Percentiles rank a stretch among this genome's conserved stretches.
Conservation (phyloP, 352 stramenopile genomes). For the Pythium apleroticum region DNA sequence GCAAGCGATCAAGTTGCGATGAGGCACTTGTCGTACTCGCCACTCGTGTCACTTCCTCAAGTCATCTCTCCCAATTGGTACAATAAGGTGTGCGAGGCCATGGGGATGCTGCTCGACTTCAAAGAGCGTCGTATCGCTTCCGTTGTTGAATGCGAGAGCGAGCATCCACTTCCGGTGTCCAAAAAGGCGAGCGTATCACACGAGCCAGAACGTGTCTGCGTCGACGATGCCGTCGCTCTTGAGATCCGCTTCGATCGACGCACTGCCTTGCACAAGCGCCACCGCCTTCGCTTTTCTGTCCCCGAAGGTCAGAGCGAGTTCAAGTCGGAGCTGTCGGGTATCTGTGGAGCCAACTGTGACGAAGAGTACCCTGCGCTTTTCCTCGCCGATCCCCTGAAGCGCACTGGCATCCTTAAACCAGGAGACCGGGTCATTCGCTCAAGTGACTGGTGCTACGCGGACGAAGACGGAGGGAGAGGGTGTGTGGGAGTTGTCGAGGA, state of each 20-base stretch:
- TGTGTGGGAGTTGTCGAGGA: constrained; percentile 55
- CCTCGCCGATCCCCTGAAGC: constrained; percentile 33
- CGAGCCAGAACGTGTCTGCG: constrained; percentile 28
- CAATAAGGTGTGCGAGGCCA: constrained; percentile 52
- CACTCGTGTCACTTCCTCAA: constrained; percentile 35
- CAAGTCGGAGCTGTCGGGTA: constrained; percentile 6
- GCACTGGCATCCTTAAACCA: constrained; percentile 31
- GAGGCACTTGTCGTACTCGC: constrained; percentile 29
- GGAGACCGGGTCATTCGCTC: constrained; percentile 61
- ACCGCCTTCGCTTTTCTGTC: constrained; percentile 14
- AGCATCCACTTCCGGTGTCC: constrained; percentile 33
- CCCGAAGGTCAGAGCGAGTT: neutral
- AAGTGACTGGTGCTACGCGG: constrained; percentile 65
- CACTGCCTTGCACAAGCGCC: constrained; percentile 40
- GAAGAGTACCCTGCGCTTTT: constrained; percentile 41
- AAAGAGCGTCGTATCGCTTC: constrained; percentile 33
- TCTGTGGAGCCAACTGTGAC: constrained; percentile 14
- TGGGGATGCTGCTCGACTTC: constrained; percentile 61
- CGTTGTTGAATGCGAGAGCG: constrained; percentile 52
- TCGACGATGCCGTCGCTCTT: constrained; percentile 55
- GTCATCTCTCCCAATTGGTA: constrained; percentile 54
- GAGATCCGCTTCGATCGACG: constrained; percentile 71
- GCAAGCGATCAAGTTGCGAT: constrained; percentile 2
- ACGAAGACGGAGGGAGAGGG: constrained; percentile 72
- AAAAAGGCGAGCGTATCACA: neutral